phyloP scores from a whole-genome alignment of 768 basidiomycete species.

The Sporobolomyces roseus region DNA sequence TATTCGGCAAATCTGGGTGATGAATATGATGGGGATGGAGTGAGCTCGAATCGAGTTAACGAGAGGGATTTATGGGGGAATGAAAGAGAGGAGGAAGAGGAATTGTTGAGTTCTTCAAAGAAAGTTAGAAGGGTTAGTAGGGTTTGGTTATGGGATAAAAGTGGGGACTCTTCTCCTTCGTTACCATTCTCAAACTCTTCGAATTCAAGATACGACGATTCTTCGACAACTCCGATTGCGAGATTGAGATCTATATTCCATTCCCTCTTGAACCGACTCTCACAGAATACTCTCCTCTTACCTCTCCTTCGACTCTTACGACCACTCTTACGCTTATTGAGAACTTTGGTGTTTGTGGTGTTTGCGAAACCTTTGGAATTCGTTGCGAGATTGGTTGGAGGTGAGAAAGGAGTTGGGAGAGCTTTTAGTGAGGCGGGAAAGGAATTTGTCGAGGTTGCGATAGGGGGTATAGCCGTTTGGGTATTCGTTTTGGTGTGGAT shows the following conservation, averaged over 20 bases:
- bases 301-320: background rate
- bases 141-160: constrained; percentile 33
- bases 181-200: background rate
- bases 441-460: background rate
- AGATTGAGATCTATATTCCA: background rate
- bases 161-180: background rate
- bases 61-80: background rate
- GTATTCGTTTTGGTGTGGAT: constrained; percentile 6
- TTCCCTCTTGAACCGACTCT: background rate
- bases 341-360: background rate
- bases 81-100: background rate
- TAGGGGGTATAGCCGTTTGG: constrained; percentile 11
- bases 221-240: background rate
- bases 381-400: background rate
- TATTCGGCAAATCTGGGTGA: constrained; percentile 1
- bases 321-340: background rate
- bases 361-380: constrained; percentile 2
- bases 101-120: no score
- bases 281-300: constrained; percentile 7
- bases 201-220: background rate
- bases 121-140: constrained; percentile 23
- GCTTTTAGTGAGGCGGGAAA: constrained; percentile 6
- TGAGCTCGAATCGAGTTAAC: background rate
- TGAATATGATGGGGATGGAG: background rate
- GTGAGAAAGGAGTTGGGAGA: background rate